Evolutionary conservation across 2,329 filamentous ascomycete genomes (phyloP), one percentile per base, ranked within the genome.

Genomic region (Botrytis fabae): DNA sequence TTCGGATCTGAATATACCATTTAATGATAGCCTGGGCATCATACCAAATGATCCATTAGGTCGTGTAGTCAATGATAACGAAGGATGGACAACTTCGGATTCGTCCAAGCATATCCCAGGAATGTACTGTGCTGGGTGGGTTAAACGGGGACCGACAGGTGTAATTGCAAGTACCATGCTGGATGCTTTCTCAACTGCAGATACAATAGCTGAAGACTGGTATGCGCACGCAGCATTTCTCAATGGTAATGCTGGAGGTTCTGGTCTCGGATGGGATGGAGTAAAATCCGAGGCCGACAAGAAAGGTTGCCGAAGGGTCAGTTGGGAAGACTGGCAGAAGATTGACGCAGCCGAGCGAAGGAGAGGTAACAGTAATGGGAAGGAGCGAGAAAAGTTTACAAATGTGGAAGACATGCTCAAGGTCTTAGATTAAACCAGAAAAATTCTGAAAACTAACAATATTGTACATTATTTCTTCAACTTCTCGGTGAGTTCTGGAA

Each of bases 111-210:
- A 72, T 68, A 79, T 92, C 0, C 89, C 91, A 0, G 94, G 95
- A 0, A 82, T 97, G 42, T 99, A 99, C 83, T 97, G 94, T 76
- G 93, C 95, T 25, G 96, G 96, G 0, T 99, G 96, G 96, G 94
- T 98, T 16, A 98, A 98, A 84, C 89, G 92, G 51, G 96, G 96
- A 0, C 95, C 96, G 0, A 98, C 94, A 0, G 96, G 96, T 3
- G 95, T 98, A 5, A 99, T 99, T 81, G 95, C 95, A 1, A 94
- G 92, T 44, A 99, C 96, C 0, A 97, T 99, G 94, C 89, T 92
- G 74, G 96, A 99, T 81, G 95, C 96, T 0, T 99, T 98, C 79
- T 87, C 89, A 14, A 97, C 94, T 0, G 96, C 91, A 1, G 95
- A 98, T 80, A 90, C 92, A 4, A 92, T 99, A 75, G 88, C 88